Evolutionary conservation across 2,329 filamentous ascomycete genomes (phyloP).

Genomic region (Fusarium newnesense): DNA sequence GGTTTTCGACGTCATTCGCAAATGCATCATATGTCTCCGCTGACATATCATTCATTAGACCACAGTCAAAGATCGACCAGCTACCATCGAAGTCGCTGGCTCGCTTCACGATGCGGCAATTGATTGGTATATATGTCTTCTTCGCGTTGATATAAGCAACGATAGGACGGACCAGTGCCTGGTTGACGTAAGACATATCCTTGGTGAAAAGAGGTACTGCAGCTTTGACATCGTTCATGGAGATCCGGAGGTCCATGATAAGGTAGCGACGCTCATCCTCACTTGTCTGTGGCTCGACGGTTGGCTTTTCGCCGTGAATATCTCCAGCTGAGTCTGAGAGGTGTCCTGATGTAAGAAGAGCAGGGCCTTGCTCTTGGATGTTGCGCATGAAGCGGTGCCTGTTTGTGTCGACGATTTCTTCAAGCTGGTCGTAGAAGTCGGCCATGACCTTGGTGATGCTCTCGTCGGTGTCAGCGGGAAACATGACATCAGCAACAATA

Average conservation of each 20-base stretch:
- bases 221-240: slow-evolving; percentile 94
- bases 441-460: slow-evolving; percentile 93
- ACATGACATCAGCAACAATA: slow-evolving; percentile 94
- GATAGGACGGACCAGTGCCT: slow-evolving; percentile 92
- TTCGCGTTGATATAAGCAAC: slow-evolving; percentile 98
- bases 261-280: slow-evolving; percentile 80
- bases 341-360: slow-evolving; percentile 47
- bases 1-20: slow-evolving; percentile 88
- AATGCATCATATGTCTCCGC: slow-evolving; percentile 96
- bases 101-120: slow-evolving; percentile 92
- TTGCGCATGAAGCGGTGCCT: slow-evolving; percentile 71
- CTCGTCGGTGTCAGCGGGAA: slow-evolving; percentile 87
- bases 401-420: slow-evolving; percentile 88
- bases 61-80: slow-evolving; percentile 94
- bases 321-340: slow-evolving; percentile 46
- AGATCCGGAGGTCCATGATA: slow-evolving; percentile 93
- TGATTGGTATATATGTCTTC: slow-evolving; percentile 93
- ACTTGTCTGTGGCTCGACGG: slow-evolving; percentile 11
- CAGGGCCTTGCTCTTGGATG: slow-evolving; percentile 45
- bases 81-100: slow-evolving; percentile 91
- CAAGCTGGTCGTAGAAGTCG: slow-evolving; percentile 96
- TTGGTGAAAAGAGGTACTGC: slow-evolving; percentile 92
- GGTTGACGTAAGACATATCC: slow-evolving; percentile 94
- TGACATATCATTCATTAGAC: slow-evolving; percentile 91
- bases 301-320: slow-evolving; percentile 8